phyloP scores from a whole-genome alignment of 768 basidiomycete genomes.

The Xerocomellus intermedius region DNA sequence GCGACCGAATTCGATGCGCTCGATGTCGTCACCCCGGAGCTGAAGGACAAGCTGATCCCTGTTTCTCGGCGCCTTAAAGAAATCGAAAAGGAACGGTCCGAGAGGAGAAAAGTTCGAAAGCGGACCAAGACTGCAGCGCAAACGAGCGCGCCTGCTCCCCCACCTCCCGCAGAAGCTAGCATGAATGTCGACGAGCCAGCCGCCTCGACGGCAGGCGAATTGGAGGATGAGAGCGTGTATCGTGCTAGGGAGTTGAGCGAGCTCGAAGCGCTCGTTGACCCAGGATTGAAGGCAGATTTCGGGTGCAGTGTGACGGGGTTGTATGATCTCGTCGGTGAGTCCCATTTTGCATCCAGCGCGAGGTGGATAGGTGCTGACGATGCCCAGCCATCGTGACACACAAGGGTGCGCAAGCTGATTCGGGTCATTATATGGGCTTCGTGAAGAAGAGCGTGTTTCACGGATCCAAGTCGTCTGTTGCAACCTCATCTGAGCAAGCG shows the following conservation, averaged over 20 bases:
- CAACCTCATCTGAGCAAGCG: constrained; percentile 3
- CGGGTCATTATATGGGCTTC: constrained; percentile 94
- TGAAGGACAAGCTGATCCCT: constrained; percentile 68
- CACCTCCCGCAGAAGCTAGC: constrained; percentile 20
- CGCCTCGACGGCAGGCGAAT: constrained; percentile 26
- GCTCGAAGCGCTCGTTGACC: constrained; percentile 62
- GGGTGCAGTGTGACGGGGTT: constrained; percentile 78
- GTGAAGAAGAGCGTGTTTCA: constrained; percentile 77
- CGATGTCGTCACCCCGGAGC: constrained; percentile 78
- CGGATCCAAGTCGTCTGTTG: constrained; percentile 17
- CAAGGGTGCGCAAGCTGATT: constrained; percentile 93
- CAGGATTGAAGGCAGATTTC: constrained; percentile 60
- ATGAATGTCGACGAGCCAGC: constrained; percentile 51
- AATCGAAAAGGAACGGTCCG: constrained; percentile 78
- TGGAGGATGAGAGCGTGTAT: constrained; percentile 65
- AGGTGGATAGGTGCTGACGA: not conserved
- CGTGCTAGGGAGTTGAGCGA: constrained; percentile 63
- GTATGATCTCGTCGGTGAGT: constrained; percentile 89
- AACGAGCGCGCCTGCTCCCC: constrained; percentile 17
- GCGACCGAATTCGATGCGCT: constrained; percentile 83
- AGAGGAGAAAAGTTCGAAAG: constrained; percentile 79
- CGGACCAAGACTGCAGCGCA: constrained; percentile 51
- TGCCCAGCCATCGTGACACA: constrained; percentile 90
- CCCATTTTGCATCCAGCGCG: not conserved
- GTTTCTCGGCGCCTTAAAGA: constrained; percentile 72